Evolutionary conservation across 164 flowering plant genomes (phyloP), one percentile per base, ranked within the genome.

Genomic region (Akebia trifoliata): DNA sequence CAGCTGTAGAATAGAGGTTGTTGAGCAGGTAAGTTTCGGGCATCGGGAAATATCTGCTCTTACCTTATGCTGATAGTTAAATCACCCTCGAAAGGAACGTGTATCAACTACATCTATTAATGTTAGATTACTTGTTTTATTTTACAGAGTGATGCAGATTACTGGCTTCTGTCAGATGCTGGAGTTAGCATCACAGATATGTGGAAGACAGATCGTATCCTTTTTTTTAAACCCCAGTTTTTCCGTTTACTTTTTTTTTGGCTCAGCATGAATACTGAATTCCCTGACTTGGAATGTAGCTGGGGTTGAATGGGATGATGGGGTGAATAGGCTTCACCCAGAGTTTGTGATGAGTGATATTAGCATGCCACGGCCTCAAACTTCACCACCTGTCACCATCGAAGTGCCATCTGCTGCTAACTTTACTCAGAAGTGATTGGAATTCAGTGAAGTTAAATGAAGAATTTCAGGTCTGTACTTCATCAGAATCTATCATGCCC

Each of bases 171-270:
- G 44, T 76, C 90, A 35, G 94, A 89, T 66, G 78, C 82, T 34
- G 87, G 76, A 57, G 83, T 84, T 54, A 89, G 96, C 76, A 86
- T 89, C 32, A 86, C 94, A 38, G 89, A 89, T 71, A 78, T 89
- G 80, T 89, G 96, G 96, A 79, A 71, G 60, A 68, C 82, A 34
- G 96, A 81, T 18, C 60, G 96, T 89, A 86, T 81, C 84, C 87
- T 81, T 70, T 60, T 60, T n/a, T 50, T 63, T 26, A 37, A 14
- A 34, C 6, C 7, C 17, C n/a, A 2, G 14, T 18, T 30, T 35
- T 35, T 18, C 34, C 8, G 18, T 54, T 54, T 29, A 11, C 39
- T 24, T 52, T 0, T 26, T 34, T 28, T 28, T 20, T 8, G n/a
- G 22, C 30, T 26, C 37, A 1, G 18, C 32, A 4, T 37, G 35